These are phyloP conservation scores for Arthromyces matolae DNA, from an alignment of 768 basidiomycete species.

Conservation along the genomic window DNA sequence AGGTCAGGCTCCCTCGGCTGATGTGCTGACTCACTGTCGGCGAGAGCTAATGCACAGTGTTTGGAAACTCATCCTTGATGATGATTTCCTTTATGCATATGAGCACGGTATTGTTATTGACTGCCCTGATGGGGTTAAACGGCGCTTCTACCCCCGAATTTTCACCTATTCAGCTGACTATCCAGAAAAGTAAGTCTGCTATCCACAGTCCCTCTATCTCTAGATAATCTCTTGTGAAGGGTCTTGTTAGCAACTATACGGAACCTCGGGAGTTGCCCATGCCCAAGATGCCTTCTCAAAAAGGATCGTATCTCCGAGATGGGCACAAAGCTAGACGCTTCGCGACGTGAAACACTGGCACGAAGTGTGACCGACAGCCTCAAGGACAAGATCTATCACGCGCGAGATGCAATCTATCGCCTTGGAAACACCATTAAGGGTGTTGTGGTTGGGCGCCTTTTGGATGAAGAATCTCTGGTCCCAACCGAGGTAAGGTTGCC, in stretches of 20 bases:
- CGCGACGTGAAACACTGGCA: slow-evolving; percentile 4
- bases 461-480: slow-evolving; percentile 13
- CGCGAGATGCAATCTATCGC: not conserved
- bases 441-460: slow-evolving; percentile 1
- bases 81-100: slow-evolving; percentile 24
- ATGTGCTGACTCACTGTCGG: slow-evolving; percentile 27
- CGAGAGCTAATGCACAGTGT: slow-evolving; percentile 32
- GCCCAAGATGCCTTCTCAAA: slow-evolving; percentile 23
- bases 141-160: slow-evolving; percentile 25
- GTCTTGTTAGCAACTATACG: slow-evolving; percentile 20
- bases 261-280: slow-evolving; percentile 22
- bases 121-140: slow-evolving; percentile 25
- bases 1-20: slow-evolving; percentile 6
- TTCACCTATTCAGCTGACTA: slow-evolving; percentile 31
- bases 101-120: slow-evolving; percentile 26
- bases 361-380: not conserved
- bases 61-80: slow-evolving; percentile 23
- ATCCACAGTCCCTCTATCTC: no score
- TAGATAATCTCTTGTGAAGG: no score
- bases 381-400: not conserved
- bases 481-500: slow-evolving; percentile 15
- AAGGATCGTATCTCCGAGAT: slow-evolving; percentile 16
- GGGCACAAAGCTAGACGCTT: slow-evolving; percentile 20
- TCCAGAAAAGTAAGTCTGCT: slow-evolving; percentile 28
- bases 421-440: not conserved